Evolutionary conservation across 805 yeast species (phyloP), one percentile per base, ranked within the genome.

Genomic region (Isabelozyma pseudorhagii): DNA sequence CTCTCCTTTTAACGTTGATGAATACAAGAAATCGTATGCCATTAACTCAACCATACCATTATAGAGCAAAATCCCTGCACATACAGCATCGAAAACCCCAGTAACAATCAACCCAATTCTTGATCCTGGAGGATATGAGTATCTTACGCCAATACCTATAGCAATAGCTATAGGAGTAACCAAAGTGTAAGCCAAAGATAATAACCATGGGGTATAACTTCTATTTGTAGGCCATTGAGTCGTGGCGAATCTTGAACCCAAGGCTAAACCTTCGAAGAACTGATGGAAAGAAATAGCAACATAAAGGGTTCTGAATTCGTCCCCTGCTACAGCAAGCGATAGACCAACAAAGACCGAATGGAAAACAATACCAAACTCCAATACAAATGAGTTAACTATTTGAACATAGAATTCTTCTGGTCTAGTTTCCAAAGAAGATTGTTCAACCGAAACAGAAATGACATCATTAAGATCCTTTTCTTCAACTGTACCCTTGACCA

Each of bases 291-390:
- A 80, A 42, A 73, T 53, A n/a, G 86, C 96, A 53, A 85, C 78
- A 65, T 85, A 88, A 45, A 89, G 71, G 5, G 88, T 79, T 50
- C 73, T 79, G 62, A 88, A 89, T 62, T 86, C 93, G 2, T 81
- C 85, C 45, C 92, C 94, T 4, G 94, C 74, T 14, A 87, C 87
- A 1, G 94, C 88, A 43, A 89, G 72, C 0, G 94, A 78, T 46
- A 89, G 72, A 25, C 96, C 96, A 49, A 89, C 79, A 59, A 89
- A 87, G 3, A 89, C 80, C 3, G 96, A 89, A 67, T 89, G 96
- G 74, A 89, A 87, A 31, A 89, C 67, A 42, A 89, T 77, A 60
- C 96, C 96, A 55, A 86, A 85, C 64, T 89, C 96, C 52, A 87
- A 68, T 36, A 85, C 79, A 45, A 82, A 55, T 1, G 60, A 48